A percentile compares a stretch with the other conserved stretches of the same genome.
Conservation (phyloP, 345 rosid genomes). For the Theobroma cacao region DNA sequence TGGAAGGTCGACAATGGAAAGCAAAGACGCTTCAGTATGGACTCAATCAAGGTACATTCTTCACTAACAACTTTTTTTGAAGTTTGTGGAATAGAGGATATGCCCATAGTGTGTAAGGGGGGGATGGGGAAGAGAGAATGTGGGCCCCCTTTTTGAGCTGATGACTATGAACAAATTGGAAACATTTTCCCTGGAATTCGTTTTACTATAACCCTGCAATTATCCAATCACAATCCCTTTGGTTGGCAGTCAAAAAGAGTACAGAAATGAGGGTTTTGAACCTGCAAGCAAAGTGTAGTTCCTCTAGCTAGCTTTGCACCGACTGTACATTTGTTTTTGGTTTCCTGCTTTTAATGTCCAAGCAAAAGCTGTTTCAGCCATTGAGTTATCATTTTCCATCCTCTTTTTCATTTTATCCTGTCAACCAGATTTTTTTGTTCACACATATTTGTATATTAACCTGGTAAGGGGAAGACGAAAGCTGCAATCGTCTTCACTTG, state of each 20-base stretch:
- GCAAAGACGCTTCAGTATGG: neutral
- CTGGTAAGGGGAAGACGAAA: neutral
- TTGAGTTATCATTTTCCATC: neutral
- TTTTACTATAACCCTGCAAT: no score
- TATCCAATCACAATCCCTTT: no score
- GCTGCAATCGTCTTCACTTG: neutral
- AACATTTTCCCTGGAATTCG: no score
- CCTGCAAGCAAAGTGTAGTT: neutral
- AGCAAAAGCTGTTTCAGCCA: constrained; percentile 10
- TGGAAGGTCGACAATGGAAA: neutral
- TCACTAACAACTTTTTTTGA: neutral
- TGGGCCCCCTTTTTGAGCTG: neutral
- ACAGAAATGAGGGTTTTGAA: neutral
- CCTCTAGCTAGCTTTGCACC: neutral
- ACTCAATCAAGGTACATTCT: neutral
- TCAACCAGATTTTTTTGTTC: neutral
- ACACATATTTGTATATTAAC: neutral
- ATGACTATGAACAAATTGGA: neutral
- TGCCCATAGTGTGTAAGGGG: neutral
- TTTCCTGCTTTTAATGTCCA: neutral
- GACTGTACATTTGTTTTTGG: neutral
- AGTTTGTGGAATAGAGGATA: neutral
- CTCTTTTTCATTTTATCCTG: neutral
- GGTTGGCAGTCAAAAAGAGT: neutral
- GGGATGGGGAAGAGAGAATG: neutral